Evolutionary conservation across 139 green algal species (phyloP), one percentile per base, ranked within the genome.

Genomic region (Chlamydomonas sp.): DNA sequence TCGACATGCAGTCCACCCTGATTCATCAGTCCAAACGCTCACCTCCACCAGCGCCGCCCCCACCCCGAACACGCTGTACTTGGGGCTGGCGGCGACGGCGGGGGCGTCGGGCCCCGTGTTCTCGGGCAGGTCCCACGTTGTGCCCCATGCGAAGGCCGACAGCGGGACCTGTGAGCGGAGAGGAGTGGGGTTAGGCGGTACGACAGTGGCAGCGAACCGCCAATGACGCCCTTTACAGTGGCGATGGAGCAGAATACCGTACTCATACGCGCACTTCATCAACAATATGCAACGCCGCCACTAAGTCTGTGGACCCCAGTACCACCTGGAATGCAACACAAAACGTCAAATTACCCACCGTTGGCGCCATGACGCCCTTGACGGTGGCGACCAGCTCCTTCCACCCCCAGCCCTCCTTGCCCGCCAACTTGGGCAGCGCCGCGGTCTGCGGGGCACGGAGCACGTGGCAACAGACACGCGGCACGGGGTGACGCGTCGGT

Each of bases 11-110:
- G 31, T 49, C 31, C 31, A 49, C 31, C 31, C 31, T 49, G 31
- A 49, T 49, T 49, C 31, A 49, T 49, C 31, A 49, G 31, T 49
- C 31, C 31, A 49, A 49, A 49, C 31, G 31, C 31, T 49, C 31
- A 49, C 31, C 31, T 49, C 31, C 31, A 49, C 31, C 31, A 49
- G 31, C 31, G 31, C 31, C n/a, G 6, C 58, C 61, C 49, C 82
- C 71, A 73, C 82, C 3, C 82, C 82, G 1, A 87, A 58, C n/a
- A 87, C 82, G 15, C 57, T 10, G 82, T 87, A 87, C 17, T 66
- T 10, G 3, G 72, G 61, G 7, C 74, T 14, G 66, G 10, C 71
- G n/a, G 49, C 4, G 71, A 61, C n/a, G 1, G 3, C 72, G n/a
- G 12, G 72, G 6, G 61, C 61, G 17, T 60, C 68, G 8, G 58